Base-by-base conservation (phyloP, 108 stramenopile genomes). In the Cyclotella baltica region DNA sequence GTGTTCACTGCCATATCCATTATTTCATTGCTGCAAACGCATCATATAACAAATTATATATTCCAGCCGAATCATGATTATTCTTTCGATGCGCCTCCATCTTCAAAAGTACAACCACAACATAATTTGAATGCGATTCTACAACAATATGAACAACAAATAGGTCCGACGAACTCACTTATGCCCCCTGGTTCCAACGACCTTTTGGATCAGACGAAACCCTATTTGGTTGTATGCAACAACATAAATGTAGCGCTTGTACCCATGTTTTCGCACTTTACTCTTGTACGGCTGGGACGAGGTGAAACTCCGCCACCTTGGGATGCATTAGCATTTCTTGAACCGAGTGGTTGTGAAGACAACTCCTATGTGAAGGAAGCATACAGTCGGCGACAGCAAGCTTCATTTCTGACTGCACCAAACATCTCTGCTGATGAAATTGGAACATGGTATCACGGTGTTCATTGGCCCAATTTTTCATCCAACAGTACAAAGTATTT, bases 401-500 rank as follows among this genome's bases (percentile, higher is more conserved):
- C 40, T 43, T 13, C 40, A 10, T 43, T 43, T 13, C 13, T 43
- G 40, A 43, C 40, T 10, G 40, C 10, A 43, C 40, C 13, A 13
- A 10, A 6, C 40, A 13, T 63, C 19, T 63, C n/a, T 6, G 19
- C 53, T 43, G 40, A 10, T 6, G 40, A 43, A 43, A 13, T 10
- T 13, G 53, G 53, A 23, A 18, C 53, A 19, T 63, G 62, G 62
- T 10, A 29, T 6, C 62, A 63, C 19, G 62, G 62, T 63, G 62
- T 63, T 8, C 62, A 37, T 28, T 63, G 62, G 62, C 62, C 31
- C 15, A 36, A 27, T 30, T 63, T 63, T 55, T 20, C 53, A 33
- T 6, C 28, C 62, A 63, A 37, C 29, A 63, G 28, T 19, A 63
- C 62, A 4, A 63, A 63, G 29, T 63, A 30, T 19, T 27, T 66